These are phyloP conservation scores for Geotrichum klebahnii DNA, from an alignment of 1,139 yeast genomes.

Conservation along the genomic window DNA sequence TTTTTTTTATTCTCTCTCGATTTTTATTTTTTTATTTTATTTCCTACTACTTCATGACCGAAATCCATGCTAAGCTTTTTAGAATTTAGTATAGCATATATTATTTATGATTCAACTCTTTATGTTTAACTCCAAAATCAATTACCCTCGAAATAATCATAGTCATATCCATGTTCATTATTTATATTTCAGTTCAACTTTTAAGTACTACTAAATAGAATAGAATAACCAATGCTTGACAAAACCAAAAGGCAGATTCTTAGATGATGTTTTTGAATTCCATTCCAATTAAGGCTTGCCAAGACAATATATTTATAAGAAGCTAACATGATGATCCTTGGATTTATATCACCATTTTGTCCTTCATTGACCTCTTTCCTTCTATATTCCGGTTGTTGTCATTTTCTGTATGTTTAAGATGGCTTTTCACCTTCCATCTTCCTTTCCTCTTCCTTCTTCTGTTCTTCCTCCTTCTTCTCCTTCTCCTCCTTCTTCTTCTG, in stretches of 20 bases:
- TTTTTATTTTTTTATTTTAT: background rate
- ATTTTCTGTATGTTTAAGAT: too few relatives aligned
- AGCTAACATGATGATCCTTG: too few relatives aligned
- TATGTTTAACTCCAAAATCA: background rate
- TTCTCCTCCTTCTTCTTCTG: background rate
- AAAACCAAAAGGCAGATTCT: too few relatives aligned
- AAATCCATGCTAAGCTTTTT: background rate
- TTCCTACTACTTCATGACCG: slow-evolving; percentile 7
- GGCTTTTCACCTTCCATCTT: background rate
- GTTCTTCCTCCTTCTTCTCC: background rate
- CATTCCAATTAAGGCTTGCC: too few relatives aligned
- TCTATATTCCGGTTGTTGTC: too few relatives aligned
- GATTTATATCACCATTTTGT: too few relatives aligned
- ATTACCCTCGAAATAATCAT: background rate
- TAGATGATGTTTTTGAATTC: too few relatives aligned
- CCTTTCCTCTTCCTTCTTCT: slow-evolving; percentile 1
- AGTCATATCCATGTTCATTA: background rate
- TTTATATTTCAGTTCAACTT: background rate
- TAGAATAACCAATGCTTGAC: too few relatives aligned
- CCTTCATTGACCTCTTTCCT: background rate
- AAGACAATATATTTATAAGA: too few relatives aligned
- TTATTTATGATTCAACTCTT: slow-evolving; percentile 10
- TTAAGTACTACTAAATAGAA: too few relatives aligned
- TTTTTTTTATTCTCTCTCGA: background rate
- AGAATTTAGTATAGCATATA: background rate